Base-by-base conservation (phyloP, 73 alveolate genomes). In the Paramecium primaurelia region DNA sequence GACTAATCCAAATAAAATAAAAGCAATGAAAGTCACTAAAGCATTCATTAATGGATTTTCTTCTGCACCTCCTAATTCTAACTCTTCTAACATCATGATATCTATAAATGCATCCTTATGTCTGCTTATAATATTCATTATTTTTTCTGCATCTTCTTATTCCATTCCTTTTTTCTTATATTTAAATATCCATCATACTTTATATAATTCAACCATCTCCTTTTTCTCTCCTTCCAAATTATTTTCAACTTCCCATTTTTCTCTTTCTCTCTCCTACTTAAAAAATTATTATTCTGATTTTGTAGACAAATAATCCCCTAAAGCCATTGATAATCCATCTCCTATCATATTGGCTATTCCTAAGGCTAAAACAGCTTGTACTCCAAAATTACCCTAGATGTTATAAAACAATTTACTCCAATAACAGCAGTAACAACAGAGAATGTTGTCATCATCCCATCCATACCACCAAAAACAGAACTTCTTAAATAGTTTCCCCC, bases 381-480 rank as follows among this genome's bases (percentile, higher is more conserved):
- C 58, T 8, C 87, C 87, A 73, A 73, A 73, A 18, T 73, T 73
- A n/a, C 87, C 87, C 87, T 73, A 37, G 37, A 4, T 73, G 5
- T 14, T n/a, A 16, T 34, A 40, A 10, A 1, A 8, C 6, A 8
- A 73, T 34, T 11, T 73, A 73, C 87, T 1, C 87, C 87, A 14
- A 73, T 40, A 11, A 73, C 87, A 36, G 60, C 87, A 73, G 87
- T 73, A 36, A 73, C 87, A 25, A 89, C 86, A 6, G 94, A 71
- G 45, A 71, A 89, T 22, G 94, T 89, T 10, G 94, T 89, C 71
- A 89, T 89, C 85, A 47, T 89, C 9, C 94, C 94, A 89, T 89
- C 94, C 80, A 89, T 71, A 26, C 94, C 94, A 25, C 94, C 94
- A 45, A 58, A 89, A 22, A 89, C 94, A 6, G 94, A 84, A 89